Conservation (phyloP, 768 basidiomycete genomes). For the Sporobolomyces pararoseus region DNA sequence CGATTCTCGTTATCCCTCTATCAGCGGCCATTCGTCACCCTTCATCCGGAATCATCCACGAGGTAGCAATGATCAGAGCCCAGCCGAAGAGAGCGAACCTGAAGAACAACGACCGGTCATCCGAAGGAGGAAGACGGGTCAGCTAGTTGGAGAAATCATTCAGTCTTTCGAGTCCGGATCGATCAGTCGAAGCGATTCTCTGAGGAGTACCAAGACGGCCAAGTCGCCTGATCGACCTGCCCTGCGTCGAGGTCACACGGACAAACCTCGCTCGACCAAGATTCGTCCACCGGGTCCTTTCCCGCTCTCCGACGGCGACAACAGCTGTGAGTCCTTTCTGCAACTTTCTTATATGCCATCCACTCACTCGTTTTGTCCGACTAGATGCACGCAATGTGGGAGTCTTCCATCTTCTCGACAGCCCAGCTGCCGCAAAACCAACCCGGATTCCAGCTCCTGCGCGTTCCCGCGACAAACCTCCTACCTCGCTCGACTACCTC, state of each 20-base stretch:
- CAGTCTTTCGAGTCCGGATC: slow-evolving; percentile 12
- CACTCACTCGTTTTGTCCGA: not conserved
- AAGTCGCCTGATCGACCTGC: slow-evolving; percentile 10
- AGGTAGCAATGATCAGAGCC: slow-evolving; percentile 13
- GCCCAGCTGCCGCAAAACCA: slow-evolving; percentile 21
- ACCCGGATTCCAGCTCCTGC: slow-evolving; percentile 13
- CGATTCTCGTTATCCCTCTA: slow-evolving; percentile 1
- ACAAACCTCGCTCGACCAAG: slow-evolving; percentile 13
- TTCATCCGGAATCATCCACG: slow-evolving; percentile 13
- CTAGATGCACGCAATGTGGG: slow-evolving; percentile 35
- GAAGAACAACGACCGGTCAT: slow-evolving; percentile 5
- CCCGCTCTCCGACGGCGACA: slow-evolving; percentile 20
- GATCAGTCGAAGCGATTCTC: not conserved
- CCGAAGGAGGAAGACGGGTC: not conserved
- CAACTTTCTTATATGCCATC: no score
- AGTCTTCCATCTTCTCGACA: slow-evolving; percentile 24
- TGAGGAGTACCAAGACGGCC: not conserved
- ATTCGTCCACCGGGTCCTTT: not conserved
- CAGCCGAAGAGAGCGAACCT: slow-evolving; percentile 28
- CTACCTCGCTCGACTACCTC: not conserved
- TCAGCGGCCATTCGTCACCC: slow-evolving; percentile 8
- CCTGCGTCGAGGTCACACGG: slow-evolving; percentile 26
- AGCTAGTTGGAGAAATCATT: slow-evolving; percentile 23
- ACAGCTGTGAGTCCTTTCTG: slow-evolving; percentile 11
- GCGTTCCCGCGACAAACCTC: not conserved